Evolutionary conservation across 1,284 basidiomycete genomes (phyloP).

Genomic region (Ganoderma lucidum): DNA sequence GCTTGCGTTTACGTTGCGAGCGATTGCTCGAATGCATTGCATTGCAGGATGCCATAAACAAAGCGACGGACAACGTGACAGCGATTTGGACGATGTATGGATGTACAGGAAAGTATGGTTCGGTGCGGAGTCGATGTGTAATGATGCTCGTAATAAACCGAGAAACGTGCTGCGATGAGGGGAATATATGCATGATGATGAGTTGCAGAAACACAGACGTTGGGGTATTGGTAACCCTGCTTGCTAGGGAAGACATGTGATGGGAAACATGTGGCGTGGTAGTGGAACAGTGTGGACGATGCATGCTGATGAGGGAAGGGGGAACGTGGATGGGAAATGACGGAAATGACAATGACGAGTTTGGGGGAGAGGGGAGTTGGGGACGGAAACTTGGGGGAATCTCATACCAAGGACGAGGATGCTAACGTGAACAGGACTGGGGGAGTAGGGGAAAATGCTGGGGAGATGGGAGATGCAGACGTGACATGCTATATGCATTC

Average conservation of each 20-base stretch:
- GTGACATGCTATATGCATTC: conserved; percentile 14
- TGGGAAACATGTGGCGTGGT: conserved; percentile 20
- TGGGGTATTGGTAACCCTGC: conserved; percentile 23
- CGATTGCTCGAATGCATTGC: conserved; percentile 24
- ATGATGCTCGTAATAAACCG: neutral
- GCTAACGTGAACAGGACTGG: conserved; percentile 4
- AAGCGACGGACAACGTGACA: conserved; percentile 31
- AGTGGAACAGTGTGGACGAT: conserved; percentile 29
- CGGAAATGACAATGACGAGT: conserved; percentile 2
- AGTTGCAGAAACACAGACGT: conserved; percentile 11
- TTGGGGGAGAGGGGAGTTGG: conserved; percentile 1
- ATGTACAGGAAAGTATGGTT: conserved; percentile 14
- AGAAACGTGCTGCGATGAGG: conserved; percentile 12
- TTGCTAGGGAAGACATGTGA: conserved; percentile 29
- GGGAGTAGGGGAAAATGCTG: conserved; percentile 12
- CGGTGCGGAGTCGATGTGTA: neutral
- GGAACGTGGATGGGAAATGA: conserved; percentile 14
- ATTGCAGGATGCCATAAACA: conserved; percentile 29
- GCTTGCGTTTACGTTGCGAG: conserved; percentile 5
- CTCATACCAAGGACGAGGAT: conserved; percentile 5
- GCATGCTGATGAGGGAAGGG: conserved; percentile 26
- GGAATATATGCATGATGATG: conserved; percentile 10
- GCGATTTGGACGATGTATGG: conserved; percentile 28
- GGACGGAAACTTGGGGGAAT: conserved; percentile 8
- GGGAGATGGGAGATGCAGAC: conserved; percentile 12